These are phyloP conservation scores for Vaccinium vitisidaea DNA, from an alignment of 148 eudicot genomes.

Conservation along the genomic window DNA sequence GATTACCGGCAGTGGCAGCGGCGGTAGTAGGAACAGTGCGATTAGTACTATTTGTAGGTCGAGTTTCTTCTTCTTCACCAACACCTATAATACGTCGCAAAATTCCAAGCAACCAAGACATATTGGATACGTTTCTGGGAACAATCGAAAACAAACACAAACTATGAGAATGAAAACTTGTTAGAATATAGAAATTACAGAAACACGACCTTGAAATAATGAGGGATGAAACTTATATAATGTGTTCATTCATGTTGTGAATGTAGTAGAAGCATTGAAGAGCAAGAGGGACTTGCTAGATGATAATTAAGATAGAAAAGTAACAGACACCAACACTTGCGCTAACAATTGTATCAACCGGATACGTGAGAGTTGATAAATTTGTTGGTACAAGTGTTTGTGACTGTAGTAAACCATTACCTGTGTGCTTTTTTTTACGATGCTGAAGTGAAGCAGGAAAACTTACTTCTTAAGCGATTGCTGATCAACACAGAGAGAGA, in stretches of 20 bases:
- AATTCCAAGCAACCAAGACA: background rate
- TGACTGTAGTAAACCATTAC: too few species aligned
- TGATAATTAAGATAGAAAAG: background rate
- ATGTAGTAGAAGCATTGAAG: background rate
- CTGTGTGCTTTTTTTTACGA: background rate
- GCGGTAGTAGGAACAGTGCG: background rate
- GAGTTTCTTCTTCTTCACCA: background rate
- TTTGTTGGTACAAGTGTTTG: too few species aligned
- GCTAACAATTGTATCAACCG: background rate
- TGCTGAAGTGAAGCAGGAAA: background rate
- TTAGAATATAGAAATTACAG: background rate
- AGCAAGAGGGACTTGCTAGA: background rate
- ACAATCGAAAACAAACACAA: background rate
- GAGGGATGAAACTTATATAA: too few species aligned
- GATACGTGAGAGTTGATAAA: background rate
- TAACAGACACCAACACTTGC: background rate
- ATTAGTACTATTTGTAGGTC: background rate
- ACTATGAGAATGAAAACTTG: background rate
- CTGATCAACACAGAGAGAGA: too few species aligned
- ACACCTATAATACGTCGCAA: background rate
- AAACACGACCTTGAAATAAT: background rate
- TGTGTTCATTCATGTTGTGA: too few species aligned
- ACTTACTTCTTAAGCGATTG: background rate
- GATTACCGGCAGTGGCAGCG: too few species aligned
- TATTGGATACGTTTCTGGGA: background rate